These are phyloP conservation scores for Aspergillus floridensis DNA, from an alignment of 2,329 filamentous ascomycete species.

Conservation along the genomic window DNA sequence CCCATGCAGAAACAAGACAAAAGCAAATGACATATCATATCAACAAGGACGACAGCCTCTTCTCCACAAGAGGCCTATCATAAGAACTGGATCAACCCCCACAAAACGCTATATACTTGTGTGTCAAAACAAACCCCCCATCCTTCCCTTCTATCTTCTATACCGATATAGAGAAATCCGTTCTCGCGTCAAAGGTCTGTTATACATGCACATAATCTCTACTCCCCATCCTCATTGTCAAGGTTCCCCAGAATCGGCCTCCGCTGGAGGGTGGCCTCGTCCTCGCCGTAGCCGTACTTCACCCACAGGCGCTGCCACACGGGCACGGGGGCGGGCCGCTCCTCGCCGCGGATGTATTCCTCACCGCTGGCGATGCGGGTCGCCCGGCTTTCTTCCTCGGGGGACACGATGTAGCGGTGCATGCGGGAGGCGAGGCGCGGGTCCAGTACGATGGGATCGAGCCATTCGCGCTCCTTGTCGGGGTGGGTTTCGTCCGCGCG, in stretches of 20 bases:
- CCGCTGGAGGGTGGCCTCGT: conserved; percentile 36
- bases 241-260: conserved; percentile 44
- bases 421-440: conserved; percentile 72
- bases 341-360: conserved; percentile 67
- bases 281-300: conserved; percentile 41
- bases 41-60: too few species aligned
- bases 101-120: too few species aligned
- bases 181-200: too few species aligned
- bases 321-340: conserved; percentile 34
- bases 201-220: neutral
- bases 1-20: neutral
- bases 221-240: conserved; percentile 32
- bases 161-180: neutral
- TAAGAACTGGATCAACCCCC: too few species aligned
- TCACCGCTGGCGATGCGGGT: conserved; percentile 61
- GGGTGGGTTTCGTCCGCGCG: conserved; percentile 51
- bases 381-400: conserved; percentile 68
- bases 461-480: conserved; percentile 69
- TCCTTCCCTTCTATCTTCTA: neutral
- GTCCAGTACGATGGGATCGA: conserved; percentile 72
- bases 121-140: too few species aligned
- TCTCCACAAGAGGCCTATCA: too few species aligned
- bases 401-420: conserved; percentile 69
- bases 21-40: neutral
- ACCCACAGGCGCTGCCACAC: conserved; percentile 43